Evolutionary conservation across 2,329 filamentous ascomycete genomes (phyloP), one percentile per base, ranked within the genome.

Genomic region (Diaporthe aspalathi): DNA sequence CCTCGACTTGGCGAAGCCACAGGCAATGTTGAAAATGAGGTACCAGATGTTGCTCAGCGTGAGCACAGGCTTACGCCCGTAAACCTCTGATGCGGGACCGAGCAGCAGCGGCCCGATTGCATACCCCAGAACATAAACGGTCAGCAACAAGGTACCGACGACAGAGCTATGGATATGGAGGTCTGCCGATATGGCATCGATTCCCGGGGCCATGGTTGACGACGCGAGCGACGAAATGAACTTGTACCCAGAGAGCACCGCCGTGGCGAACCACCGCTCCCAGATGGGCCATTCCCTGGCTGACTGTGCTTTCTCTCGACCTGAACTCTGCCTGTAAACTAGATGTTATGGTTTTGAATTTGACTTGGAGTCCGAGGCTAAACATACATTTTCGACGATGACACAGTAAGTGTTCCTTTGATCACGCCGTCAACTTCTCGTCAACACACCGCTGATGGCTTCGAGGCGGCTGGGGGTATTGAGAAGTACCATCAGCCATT

Each of bases 241-340:
- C 14, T 65, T 65, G 45, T 65, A 65, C n/a, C 60, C 60, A 1
- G 60, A 65, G 0, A 65, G 29, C 45, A 65, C 60, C 5, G 43
- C 29, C n/a, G 60, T 65, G 17, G 60, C 60, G n/a, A 50, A 65
- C 60, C 60, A 65, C 14, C 60, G 29, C 5, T 65, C 60, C 60
- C 60, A 65, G 5, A 65, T 43, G 0, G 60, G 60, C 60, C 60
- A 65, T 8, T 50, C 60, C 16, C 60, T 65, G 5, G 60, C 60
- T 2, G 45, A 50, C n/a, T 50, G 60, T 7, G 27, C 29, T 45
- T 27, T 65, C 20, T 7, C 0, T 2, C 7, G 7, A 5, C 45
- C 24, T 1, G 14, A 17, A 50, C n/a, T 20, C n/a, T 24, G 20
- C 38, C 60, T 65, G 16, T 50, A 9, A 20, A 5, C 20, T 4